phyloP scores from a whole-genome alignment of 2,329 filamentous ascomycete genomes.

The Tolypocladium inflatum region DNA sequence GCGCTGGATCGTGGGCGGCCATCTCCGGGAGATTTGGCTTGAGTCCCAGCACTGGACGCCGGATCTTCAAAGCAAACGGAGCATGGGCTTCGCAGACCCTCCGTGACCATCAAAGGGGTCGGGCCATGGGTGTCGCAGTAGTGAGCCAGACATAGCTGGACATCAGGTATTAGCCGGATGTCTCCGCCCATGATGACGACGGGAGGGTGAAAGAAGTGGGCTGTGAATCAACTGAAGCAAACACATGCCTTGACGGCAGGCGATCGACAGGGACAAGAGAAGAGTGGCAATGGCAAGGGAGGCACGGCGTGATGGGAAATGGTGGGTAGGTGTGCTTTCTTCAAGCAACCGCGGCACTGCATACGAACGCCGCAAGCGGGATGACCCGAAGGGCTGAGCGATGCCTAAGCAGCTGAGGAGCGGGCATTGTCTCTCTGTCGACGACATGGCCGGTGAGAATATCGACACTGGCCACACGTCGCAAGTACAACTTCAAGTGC shows the following conservation, averaged over 20 bases:
- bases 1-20: slow-evolving; percentile 31
- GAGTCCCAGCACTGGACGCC: background rate
- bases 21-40: slow-evolving; percentile 12
- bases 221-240: background rate
- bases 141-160: slow-evolving; percentile 60
- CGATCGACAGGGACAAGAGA: background rate
- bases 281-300: background rate
- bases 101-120: slow-evolving; percentile 60
- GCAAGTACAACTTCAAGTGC: background rate
- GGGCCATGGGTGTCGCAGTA: slow-evolving; percentile 64
- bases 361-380: background rate
- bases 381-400: background rate
- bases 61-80: slow-evolving; percentile 44
- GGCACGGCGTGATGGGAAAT: background rate
- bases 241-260: background rate
- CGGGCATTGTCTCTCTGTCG: background rate
- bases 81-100: slow-evolving; percentile 53
- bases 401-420: background rate
- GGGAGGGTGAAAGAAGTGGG: background rate
- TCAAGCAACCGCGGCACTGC: background rate
- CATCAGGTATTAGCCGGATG: slow-evolving; percentile 20
- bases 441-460: background rate
- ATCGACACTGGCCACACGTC: background rate
- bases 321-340: background rate
- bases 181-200: slow-evolving; percentile 16